These are phyloP conservation scores for Rhizopogon vulgaris DNA, from an alignment of 768 basidiomycete species.

Conservation along the genomic window DNA sequence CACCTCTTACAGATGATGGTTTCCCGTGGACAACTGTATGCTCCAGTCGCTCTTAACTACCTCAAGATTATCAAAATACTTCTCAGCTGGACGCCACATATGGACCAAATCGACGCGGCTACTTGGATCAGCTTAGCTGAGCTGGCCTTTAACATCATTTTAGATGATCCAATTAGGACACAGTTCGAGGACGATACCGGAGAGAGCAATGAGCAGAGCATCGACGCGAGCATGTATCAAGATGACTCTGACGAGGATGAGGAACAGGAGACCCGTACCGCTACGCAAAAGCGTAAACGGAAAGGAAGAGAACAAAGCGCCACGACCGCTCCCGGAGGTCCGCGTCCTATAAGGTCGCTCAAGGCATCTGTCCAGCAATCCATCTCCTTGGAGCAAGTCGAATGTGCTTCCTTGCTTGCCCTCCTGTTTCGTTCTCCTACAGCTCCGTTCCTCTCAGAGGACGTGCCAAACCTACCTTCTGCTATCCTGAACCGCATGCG, in stretches of 20 bases:
- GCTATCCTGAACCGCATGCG: conserved; percentile 54
- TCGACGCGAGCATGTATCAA: conserved; percentile 25
- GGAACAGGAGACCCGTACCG: conserved; percentile 17
- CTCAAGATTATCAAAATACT: conserved; percentile 69
- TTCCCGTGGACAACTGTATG: conserved; percentile 45
- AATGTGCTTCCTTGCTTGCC: conserved; percentile 61
- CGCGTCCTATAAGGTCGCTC: conserved; percentile 15
- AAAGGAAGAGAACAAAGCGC: conserved; percentile 15
- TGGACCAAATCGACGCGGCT: conserved; percentile 63
- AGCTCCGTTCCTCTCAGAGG: conserved; percentile 48
- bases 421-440: conserved; percentile 52
- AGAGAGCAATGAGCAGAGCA: conserved; percentile 17
- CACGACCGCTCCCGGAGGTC: conserved; percentile 13
- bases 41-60: conserved; percentile 71
- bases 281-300: conserved; percentile 18
- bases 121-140: conserved; percentile 66
- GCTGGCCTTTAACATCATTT: conserved; percentile 70
- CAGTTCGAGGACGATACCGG: conserved; percentile 13
- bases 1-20: conserved; percentile 62
- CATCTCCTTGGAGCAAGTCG: conserved; percentile 57
- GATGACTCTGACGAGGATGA: conserved; percentile 25
- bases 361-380: conserved; percentile 20
- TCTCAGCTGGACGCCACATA: conserved; percentile 63
- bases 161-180: conserved; percentile 46
- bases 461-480: conserved; percentile 27